A percentile compares a stretch with the other conserved stretches of the same genome.
Evolutionary conservation across 495 filamentous ascomycete species (phyloP).

Genomic region (Trichoderma asperelloides): DNA sequence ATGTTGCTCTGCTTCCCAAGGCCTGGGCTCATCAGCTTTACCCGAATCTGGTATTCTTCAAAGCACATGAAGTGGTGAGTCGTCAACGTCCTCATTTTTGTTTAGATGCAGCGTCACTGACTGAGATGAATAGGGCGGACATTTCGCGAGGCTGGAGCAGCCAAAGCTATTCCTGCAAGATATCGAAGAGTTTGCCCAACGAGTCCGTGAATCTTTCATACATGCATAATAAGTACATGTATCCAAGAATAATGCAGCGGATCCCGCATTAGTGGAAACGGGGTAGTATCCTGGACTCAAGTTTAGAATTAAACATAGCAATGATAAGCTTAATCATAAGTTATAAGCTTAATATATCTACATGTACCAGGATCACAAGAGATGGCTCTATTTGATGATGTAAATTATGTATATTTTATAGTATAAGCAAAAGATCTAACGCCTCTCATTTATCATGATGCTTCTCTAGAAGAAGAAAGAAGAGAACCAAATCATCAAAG

Average conservation of each 20-base stretch:
- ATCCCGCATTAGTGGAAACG: no score
- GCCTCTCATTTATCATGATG: background rate
- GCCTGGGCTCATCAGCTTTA: slow-evolving; percentile 40
- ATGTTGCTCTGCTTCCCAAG: slow-evolving; percentile 41
- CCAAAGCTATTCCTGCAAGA: slow-evolving; percentile 47
- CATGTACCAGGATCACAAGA: no score
- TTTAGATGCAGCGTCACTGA: background rate
- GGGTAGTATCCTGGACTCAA: no score
- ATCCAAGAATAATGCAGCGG: no score
- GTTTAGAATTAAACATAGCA: no score
- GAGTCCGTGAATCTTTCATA: background rate
- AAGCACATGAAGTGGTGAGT: slow-evolving; percentile 13
- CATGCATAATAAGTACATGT: background rate
- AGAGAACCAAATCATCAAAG: background rate
- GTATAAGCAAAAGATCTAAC: background rate
- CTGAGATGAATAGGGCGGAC: slow-evolving; percentile 39
- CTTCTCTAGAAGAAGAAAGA: background rate
- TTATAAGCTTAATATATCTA: no score
- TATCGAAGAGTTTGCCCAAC: slow-evolving; percentile 40
- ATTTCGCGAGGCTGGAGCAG: slow-evolving; percentile 54
- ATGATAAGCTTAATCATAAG: no score
- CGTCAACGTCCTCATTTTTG: slow-evolving; percentile 16
- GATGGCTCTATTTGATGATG: background rate
- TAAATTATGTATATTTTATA: background rate
- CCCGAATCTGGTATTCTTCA: slow-evolving; percentile 19